Percentiles rank a stretch among this genome's conserved stretches.
Conservation (phyloP, 495 filamentous ascomycete species). For the Daldinia vernicosa region DNA sequence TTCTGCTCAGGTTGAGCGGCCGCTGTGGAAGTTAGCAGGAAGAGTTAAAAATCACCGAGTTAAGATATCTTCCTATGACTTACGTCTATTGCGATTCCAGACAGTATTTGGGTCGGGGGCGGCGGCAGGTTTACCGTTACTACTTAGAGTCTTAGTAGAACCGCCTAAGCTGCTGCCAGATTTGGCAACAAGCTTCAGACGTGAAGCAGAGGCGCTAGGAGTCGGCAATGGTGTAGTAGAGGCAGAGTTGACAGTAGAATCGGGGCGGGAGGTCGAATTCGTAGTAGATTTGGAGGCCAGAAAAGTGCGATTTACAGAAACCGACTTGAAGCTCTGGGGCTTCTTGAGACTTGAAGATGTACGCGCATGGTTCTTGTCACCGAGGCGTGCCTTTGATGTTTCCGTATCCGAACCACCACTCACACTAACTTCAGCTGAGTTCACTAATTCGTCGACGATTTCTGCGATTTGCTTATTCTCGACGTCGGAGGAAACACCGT, state of each 20-base stretch:
- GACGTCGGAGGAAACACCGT: slow-evolving; percentile 57
- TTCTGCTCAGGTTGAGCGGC: slow-evolving; percentile 83
- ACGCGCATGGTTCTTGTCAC: slow-evolving; percentile 68
- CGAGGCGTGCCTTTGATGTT: slow-evolving; percentile 59
- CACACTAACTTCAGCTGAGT: slow-evolving; percentile 64
- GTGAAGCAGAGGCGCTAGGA: slow-evolving; percentile 50
- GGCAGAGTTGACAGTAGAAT: slow-evolving; percentile 52
- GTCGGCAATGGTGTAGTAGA: slow-evolving; percentile 47
- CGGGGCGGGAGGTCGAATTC: slow-evolving; percentile 58
- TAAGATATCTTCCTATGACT: slow-evolving; percentile 43
- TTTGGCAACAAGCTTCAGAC: slow-evolving; percentile 65
- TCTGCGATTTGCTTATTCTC: slow-evolving; percentile 63
- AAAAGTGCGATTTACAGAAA: slow-evolving; percentile 92
- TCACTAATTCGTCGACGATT: slow-evolving; percentile 58
- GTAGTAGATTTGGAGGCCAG: slow-evolving; percentile 65
- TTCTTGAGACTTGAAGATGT: slow-evolving; percentile 79
- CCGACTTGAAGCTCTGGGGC: slow-evolving; percentile 87
- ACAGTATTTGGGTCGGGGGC: slow-evolving; percentile 75
- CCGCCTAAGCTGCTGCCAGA: slow-evolving; percentile 58
- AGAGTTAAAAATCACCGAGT: slow-evolving; percentile 7
- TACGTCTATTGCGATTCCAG: slow-evolving; percentile 99
- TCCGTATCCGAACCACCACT: slow-evolving; percentile 78
- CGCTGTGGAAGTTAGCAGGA: slow-evolving; percentile 48
- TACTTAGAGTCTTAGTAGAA: slow-evolving; percentile 58
- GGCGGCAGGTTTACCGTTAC: slow-evolving; percentile 61